Evolutionary conservation across 441 rosid species (phyloP), one percentile per base, ranked within the genome.

Genomic region (Eutrema salsugineum): DNA sequence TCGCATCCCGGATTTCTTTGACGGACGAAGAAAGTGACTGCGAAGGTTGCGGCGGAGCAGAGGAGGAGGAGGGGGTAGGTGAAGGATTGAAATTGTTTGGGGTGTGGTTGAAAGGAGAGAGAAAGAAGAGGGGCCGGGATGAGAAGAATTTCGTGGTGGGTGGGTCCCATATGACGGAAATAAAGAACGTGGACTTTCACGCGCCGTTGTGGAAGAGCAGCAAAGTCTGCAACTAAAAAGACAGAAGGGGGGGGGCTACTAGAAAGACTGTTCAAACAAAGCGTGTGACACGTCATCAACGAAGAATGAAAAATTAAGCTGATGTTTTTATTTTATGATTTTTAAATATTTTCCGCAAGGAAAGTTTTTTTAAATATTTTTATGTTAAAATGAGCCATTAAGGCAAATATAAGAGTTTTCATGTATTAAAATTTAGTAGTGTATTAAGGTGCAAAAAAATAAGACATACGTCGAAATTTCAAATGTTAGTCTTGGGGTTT

Each of bases 11-110:
- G 39, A 32, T 22, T 39, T 36, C 46, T 17, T 30, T 11, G 38
- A 11, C 1, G 56, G 74, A 74, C 77, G 78, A 72, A 75, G 51
- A 20, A 35, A 64, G 78, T 39, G 73, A 42, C 3, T 63, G 66
- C 28, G 79, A 69, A 16, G 77, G 47, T 3, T 38, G 40, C 36
- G 66, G 17, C 48, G 58, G 17, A 11, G 71, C 7, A 5, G 71
- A 48, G 7, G 44, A 46, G 22, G 66, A 24, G 7, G 78, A 66
- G n/a, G 79, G 59, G 24, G 77, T 50, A 17, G 82, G 80, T 47
- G 86, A 77, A 53, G 75, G 82, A 3, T 75, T 85, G 85, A 93
- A 91, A 74, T 83, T 93, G 57, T 93, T 93, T 40, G 98, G 98
- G 43, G 97, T 89, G 27, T 79, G 91, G 90, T 33, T 93, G 87